Conservation (phyloP, 345 rosid genomes). For the Citrus sp. region DNA sequence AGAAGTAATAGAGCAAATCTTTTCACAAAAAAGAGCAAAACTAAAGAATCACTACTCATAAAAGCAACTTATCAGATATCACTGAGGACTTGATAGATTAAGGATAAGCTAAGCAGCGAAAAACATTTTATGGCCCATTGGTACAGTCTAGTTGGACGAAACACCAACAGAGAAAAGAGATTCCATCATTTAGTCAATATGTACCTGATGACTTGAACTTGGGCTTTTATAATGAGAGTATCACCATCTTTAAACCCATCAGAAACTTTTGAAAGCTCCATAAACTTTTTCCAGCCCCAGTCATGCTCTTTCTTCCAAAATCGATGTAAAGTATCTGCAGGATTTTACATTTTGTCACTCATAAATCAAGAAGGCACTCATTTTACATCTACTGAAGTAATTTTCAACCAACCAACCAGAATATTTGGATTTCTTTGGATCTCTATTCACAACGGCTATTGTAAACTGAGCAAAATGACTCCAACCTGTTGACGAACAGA, state of each 20-base stretch:
- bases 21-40: background rate
- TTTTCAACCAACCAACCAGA: constrained; percentile 55
- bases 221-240: constrained; percentile 84
- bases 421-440: constrained; percentile 83
- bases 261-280: constrained; percentile 75
- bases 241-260: constrained; percentile 87
- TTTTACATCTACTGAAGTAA: background rate
- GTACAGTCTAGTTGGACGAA: background rate
- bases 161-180: too few relatives aligned
- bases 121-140: background rate
- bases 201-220: constrained; percentile 95
- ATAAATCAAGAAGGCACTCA: constrained; percentile 6
- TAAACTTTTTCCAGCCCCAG: constrained; percentile 98
- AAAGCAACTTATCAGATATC: background rate
- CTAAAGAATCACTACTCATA: background rate
- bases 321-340: constrained; percentile 83
- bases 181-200: background rate
- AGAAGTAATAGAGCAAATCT: background rate
- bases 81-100: background rate
- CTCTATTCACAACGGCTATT: constrained; percentile 85
- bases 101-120: background rate
- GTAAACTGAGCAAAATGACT: constrained; percentile 97
- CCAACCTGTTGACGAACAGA: constrained; percentile 61
- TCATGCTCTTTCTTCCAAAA: constrained; percentile 94
- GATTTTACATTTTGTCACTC: constrained; percentile 19